phyloP scores from a whole-genome alignment of 352 stramenopile genomes.

The Pythium angustatum region DNA sequence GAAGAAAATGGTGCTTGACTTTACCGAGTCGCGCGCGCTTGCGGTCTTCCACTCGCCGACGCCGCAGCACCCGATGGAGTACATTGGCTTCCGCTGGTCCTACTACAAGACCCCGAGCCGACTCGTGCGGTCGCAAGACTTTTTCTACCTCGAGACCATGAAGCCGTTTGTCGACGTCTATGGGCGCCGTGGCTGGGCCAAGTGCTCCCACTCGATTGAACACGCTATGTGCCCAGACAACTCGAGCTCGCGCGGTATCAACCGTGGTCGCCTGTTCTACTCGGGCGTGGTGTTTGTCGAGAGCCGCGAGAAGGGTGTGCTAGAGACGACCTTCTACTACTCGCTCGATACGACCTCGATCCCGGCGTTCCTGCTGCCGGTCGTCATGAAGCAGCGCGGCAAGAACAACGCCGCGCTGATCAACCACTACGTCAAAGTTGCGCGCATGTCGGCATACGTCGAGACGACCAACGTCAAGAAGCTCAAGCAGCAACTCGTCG shows the following conservation, averaged over 20 bases:
- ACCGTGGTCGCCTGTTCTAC: conserved; percentile 58
- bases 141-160: conserved; percentile 77
- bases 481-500: conserved; percentile 47
- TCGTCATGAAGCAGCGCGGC: conserved; percentile 56
- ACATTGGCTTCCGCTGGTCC: conserved; percentile 70
- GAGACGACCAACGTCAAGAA: conserved; percentile 22
- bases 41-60: conserved; percentile 45
- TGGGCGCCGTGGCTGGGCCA: conserved; percentile 69
- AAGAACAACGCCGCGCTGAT: conserved; percentile 64
- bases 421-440: conserved; percentile 73
- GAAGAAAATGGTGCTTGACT: conserved; percentile 75
- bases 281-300: conserved; percentile 75
- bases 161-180: conserved; percentile 54
- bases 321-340: conserved; percentile 66
- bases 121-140: conserved; percentile 65
- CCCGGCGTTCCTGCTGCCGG: conserved; percentile 43
- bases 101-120: conserved; percentile 61
- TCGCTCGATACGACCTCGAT: conserved; percentile 48
- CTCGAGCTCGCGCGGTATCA: conserved; percentile 36
- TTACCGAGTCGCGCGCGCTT: conserved; percentile 63
- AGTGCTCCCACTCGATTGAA: conserved; percentile 70
- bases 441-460: conserved; percentile 36
- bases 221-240: conserved; percentile 61
- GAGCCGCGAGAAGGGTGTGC: conserved; percentile 44
- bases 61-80: conserved; percentile 41